phyloP scores from a whole-genome alignment of 345 rosid genomes.

The Arabidopsis arenosa region DNA sequence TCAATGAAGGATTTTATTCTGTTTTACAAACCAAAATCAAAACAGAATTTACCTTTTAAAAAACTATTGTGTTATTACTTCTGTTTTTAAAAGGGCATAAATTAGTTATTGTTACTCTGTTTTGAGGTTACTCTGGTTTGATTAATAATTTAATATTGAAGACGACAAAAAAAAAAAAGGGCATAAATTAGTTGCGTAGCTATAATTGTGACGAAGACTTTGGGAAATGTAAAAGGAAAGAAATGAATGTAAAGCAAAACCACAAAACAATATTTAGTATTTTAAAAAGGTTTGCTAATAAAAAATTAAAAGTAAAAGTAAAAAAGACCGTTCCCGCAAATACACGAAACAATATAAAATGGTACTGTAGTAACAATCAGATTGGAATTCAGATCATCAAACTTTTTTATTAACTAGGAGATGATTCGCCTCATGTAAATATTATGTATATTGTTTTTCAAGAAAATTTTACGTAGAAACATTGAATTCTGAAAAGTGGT shows the following conservation, averaged over 20 bases:
- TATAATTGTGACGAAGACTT: constrained; percentile 42
- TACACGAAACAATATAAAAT: constrained; percentile 24
- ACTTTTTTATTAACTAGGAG: neutral
- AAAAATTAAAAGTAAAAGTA: constrained; percentile 7
- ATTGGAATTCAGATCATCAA: neutral
- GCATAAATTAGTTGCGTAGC: constrained; percentile 39
- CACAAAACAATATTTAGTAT: constrained; percentile 13
- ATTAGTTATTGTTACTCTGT: too few relatives aligned
- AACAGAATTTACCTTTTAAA: neutral
- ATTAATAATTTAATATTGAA: too few relatives aligned
- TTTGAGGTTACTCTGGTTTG: too few relatives aligned
- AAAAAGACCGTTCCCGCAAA: constrained; percentile 22
- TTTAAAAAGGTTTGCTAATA: neutral
- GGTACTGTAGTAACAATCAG: neutral
- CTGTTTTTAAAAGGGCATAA: constrained; percentile 8
- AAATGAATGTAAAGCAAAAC: constrained; percentile 31
- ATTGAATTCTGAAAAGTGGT: neutral
- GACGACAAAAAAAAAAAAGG: too few relatives aligned
- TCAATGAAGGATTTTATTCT: neutral
- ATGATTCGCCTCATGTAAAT: neutral
- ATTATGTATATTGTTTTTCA: too few relatives aligned
- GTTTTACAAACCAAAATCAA: neutral
- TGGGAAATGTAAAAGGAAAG: constrained; percentile 39
- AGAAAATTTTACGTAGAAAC: neutral
- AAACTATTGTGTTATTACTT: neutral